These are phyloP conservation scores for Xylaria sp. DNA, from an alignment of 2,329 filamentous ascomycete species.

Conservation along the genomic window DNA sequence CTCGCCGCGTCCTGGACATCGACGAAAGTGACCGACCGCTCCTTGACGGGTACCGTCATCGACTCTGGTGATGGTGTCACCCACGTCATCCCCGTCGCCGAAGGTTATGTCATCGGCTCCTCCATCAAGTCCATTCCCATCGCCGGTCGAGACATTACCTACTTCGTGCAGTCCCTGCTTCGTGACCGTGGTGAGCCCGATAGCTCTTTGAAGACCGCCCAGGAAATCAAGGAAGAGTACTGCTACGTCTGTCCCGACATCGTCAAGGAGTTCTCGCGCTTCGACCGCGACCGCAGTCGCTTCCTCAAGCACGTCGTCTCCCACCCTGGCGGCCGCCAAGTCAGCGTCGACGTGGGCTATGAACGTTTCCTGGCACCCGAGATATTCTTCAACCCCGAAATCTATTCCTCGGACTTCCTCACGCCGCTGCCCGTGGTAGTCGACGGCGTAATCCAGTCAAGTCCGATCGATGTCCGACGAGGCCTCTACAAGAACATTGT, in stretches of 20 bases:
- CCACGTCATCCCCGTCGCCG: conserved; percentile 96
- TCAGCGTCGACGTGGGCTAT: conserved; percentile 89
- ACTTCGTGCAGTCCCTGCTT: conserved; percentile 94
- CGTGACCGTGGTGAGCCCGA: conserved; percentile 95
- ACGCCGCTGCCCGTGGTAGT: conserved; percentile 92
- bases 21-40: conserved; percentile 93
- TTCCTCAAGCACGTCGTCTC: conserved; percentile 87
- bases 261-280: conserved; percentile 94
- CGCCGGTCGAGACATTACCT: conserved; percentile 95
- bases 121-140: conserved; percentile 99
- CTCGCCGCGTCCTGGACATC: conserved; percentile 98
- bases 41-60: conserved; percentile 93
- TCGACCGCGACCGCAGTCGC: conserved; percentile 85
- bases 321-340: conserved; percentile 77
- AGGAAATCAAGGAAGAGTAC: conserved; percentile 97
- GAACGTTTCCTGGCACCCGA: conserved; percentile 97
- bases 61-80: conserved; percentile 98
- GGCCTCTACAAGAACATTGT: conserved; percentile 99
- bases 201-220: conserved; percentile 93
- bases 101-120: conserved; percentile 97
- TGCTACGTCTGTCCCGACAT: conserved; percentile 99
- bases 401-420: conserved; percentile 97
- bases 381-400: conserved; percentile 99
- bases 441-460: conserved; percentile 94
- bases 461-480: conserved; percentile 92